Evolutionary conservation across 306 rosid species (phyloP).

Genomic region (Begonia peltatifolia): DNA sequence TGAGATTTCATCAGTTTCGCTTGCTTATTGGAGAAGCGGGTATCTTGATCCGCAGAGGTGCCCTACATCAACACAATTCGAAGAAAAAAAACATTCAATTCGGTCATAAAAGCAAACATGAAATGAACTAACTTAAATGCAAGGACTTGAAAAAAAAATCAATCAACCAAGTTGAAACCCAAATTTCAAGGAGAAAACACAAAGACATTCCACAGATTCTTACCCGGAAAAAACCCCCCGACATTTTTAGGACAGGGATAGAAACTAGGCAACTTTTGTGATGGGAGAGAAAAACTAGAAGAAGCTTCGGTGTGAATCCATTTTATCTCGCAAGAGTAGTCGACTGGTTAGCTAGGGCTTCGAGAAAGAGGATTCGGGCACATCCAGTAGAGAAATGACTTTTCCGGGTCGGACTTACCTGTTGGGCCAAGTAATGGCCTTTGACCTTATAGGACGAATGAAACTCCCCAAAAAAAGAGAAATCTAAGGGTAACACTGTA

Average conservation of each 20-base stretch:
- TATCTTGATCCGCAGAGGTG: conserved; percentile 94
- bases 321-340: no score
- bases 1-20: conserved; percentile 90
- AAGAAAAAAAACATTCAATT: neutral
- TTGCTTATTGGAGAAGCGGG: conserved; percentile 94
- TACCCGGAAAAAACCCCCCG: conserved; percentile 96
- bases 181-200: neutral
- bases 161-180: conserved; percentile 8
- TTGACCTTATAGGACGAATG: no score
- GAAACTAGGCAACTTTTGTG: no score
- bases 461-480: no score
- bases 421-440: no score
- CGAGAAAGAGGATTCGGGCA: no score
- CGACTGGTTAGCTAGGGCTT: no score
- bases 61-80: conserved; percentile 35
- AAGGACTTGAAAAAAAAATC: conserved; percentile 15
- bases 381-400: no score
- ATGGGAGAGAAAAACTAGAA: no score
- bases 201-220: conserved; percentile 7
- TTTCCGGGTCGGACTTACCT: no score
- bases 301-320: no score
- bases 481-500: no score
- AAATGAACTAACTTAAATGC: neutral
- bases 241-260: conserved; percentile 31
- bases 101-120: neutral